Evolutionary conservation across 1,284 basidiomycete species (phyloP).

Genomic region (Salmacisia buchloeana): DNA sequence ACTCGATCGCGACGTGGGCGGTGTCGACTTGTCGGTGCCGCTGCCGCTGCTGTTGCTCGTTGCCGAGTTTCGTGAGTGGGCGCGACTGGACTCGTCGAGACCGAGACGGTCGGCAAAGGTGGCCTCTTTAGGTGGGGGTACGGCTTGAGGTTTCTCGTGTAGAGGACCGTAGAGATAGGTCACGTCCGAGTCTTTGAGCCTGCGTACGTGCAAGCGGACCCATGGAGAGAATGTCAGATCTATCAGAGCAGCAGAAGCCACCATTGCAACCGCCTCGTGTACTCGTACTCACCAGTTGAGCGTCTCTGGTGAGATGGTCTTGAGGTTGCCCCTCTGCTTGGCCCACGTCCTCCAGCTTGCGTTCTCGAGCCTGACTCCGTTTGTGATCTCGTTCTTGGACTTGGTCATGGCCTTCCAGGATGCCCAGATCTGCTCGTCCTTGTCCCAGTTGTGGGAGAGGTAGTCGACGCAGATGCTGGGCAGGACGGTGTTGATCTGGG

Average conservation of each 20-base stretch:
- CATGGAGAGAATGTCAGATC: not conserved
- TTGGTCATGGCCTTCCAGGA: conserved; percentile 98
- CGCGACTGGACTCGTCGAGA: conserved; percentile 47
- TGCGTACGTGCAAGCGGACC: conserved; percentile 50
- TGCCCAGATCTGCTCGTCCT: conserved; percentile 94
- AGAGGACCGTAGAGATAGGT: conserved; percentile 98
- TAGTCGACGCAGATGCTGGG: conserved; percentile 64
- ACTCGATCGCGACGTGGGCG: conserved; percentile 2
- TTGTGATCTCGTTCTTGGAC: conserved; percentile 96
- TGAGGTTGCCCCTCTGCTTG: conserved; percentile 94
- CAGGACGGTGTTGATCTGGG: conserved; percentile 44
- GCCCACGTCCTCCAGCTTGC: conserved; percentile 99
- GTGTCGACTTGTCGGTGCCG: too few relatives aligned
- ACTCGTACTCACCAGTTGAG: conserved; percentile 77
- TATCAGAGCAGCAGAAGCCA: not conserved
- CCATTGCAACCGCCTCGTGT: too few relatives aligned
- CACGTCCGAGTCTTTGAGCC: conserved; percentile 98
- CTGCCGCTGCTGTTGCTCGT: conserved; percentile 18
- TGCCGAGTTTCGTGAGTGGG: not conserved
- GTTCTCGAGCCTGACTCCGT: conserved; percentile 90
- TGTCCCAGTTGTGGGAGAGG: conserved; percentile 81
- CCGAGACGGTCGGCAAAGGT: conserved; percentile 57
- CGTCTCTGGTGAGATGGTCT: conserved; percentile 91
- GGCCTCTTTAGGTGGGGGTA: conserved; percentile 57
- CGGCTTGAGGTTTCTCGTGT: conserved; percentile 62